Percentiles rank a stretch among this genome's conserved stretches.
Conservation (phyloP, 2,329 filamentous ascomycete species). For the Fusarium anguioides region DNA sequence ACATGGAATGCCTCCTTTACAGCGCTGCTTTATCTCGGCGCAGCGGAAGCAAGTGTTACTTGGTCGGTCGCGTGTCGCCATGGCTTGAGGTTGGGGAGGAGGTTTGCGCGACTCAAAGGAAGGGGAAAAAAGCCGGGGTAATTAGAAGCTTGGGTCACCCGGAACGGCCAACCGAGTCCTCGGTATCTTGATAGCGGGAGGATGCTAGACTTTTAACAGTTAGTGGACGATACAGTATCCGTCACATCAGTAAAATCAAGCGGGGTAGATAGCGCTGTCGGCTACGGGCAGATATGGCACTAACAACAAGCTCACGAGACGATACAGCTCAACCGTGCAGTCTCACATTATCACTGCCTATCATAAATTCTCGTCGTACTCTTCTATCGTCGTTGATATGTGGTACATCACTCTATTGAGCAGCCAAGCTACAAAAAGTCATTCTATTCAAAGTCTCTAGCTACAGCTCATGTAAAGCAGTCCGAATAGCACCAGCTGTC, state of each 20-base stretch:
- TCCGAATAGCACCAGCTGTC: constrained; percentile 48
- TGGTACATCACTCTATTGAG: too few species aligned
- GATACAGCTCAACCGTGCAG: not conserved
- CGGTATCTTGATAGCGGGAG: constrained; percentile 4
- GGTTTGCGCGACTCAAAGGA: too few species aligned
- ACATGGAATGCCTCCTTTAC: not conserved
- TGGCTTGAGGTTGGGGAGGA: not conserved
- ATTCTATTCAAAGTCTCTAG: too few species aligned
- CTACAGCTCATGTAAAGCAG: constrained; percentile 8
- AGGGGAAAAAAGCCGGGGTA: constrained; percentile 6
- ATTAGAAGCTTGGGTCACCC: not conserved
- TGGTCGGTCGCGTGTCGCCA: not conserved
- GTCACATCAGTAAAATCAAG: not conserved
- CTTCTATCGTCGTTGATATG: too few species aligned
- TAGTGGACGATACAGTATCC: not conserved
- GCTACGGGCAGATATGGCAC: not conserved
- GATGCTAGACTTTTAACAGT: constrained; percentile 1
- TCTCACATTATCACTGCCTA: too few species aligned
- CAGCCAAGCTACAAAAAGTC: too few species aligned
- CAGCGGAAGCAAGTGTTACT: constrained; percentile 1
- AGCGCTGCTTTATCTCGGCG: constrained; percentile 12
- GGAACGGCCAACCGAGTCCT: constrained; percentile 2
- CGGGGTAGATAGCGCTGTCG: constrained; percentile 2
- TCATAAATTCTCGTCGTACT: too few species aligned
- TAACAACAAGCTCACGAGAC: not conserved